Base-by-base conservation (phyloP, 768 basidiomycete species). In the Kwoniella pini region DNA sequence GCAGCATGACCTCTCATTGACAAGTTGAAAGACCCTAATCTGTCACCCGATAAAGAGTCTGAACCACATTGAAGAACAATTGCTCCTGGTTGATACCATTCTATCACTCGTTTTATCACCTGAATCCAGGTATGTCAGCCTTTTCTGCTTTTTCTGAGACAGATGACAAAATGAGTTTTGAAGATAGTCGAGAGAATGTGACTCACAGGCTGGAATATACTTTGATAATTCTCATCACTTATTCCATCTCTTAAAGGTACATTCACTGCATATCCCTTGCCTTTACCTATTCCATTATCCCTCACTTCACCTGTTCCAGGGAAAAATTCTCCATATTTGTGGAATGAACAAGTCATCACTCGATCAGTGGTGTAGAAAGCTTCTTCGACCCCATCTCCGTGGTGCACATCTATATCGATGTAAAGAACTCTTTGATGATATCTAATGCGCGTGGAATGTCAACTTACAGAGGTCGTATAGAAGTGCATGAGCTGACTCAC, bases 291-390 rank as follows among this genome's bases (percentile, higher is more conserved):
- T 2, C 93, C 94, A 42, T 89, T 86, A 73, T 98, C 95, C 67
- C 94, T 84, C 39, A 96, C 82, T 79, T 96, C 94, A n/a, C 96
- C 96, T 5, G 96, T 99, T 40, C 96, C 96, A 26, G 96, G 96
- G 79, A 99, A 99, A 79, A 89, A 99, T 79, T 99, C 96, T 31
- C 96, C 96, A 66, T 97, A 99, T 79, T 98, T 97, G 77, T 99
- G 96, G 80, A 98, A 96, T 69, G 90, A 93, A 72, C 87, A 87
- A 0, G 95, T 98, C 96, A 98, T 98, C 57, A 99, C 96, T 43
- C 96, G 84, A 76, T 99, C 95, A 21, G 96, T 98, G 3, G 93
- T 94, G 79, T 98, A 99, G 78, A 99, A 99, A 0, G 96, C 96
- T 79, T 99, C 96, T 76, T 99, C 96, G 22, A 99, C 96, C 42